Conservation (phyloP, 371 early-diverging fungal genomes). For the Caulochytrium protostelioides region DNA sequence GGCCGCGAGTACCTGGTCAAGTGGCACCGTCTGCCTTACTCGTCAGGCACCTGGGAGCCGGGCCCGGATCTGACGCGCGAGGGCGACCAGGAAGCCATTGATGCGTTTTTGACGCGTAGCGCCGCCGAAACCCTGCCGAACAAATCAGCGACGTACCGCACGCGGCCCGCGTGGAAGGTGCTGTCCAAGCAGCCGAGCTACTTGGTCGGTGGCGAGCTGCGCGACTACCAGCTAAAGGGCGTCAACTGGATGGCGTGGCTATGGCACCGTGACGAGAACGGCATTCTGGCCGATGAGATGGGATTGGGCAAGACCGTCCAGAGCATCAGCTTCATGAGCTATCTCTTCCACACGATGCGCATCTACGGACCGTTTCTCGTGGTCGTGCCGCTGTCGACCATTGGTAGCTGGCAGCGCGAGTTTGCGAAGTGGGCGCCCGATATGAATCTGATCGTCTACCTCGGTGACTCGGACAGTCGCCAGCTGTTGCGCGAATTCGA, state of each 20-base stretch:
- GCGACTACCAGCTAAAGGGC: slow-evolving; percentile 93
- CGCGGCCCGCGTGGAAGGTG: slow-evolving; percentile 51
- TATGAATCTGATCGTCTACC: slow-evolving; percentile 71
- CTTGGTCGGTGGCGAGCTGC: slow-evolving; percentile 64
- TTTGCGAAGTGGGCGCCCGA: slow-evolving; percentile 85
- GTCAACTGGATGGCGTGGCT: slow-evolving; percentile 98
- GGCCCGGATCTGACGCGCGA: slow-evolving; percentile 29
- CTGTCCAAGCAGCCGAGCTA: slow-evolving; percentile 61
- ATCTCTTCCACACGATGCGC: slow-evolving; percentile 58
- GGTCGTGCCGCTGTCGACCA: slow-evolving; percentile 86
- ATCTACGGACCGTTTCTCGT: slow-evolving; percentile 87
- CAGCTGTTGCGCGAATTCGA: slow-evolving; percentile 74
- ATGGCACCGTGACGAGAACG: slow-evolving; percentile 88
- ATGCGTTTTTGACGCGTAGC: slow-evolving; percentile 60
- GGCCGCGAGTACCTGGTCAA: slow-evolving; percentile 67
- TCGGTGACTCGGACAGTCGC: slow-evolving; percentile 61
- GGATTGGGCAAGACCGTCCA: slow-evolving; percentile 95
- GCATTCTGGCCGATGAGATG: slow-evolving; percentile 70
- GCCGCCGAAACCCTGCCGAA: slow-evolving; percentile 46
- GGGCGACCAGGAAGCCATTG: slow-evolving; percentile 52
- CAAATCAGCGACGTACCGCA: slow-evolving; percentile 21
- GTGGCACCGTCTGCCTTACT: slow-evolving; percentile 74
- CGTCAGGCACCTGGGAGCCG: slow-evolving; percentile 76
- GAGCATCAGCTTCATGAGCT: slow-evolving; percentile 87
- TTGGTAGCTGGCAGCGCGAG: slow-evolving; percentile 83